Evolutionary conservation across 129 eudicot genomes (phyloP), one percentile per base, ranked within the genome.

Genomic region (Smallanthus sonchifolius): DNA sequence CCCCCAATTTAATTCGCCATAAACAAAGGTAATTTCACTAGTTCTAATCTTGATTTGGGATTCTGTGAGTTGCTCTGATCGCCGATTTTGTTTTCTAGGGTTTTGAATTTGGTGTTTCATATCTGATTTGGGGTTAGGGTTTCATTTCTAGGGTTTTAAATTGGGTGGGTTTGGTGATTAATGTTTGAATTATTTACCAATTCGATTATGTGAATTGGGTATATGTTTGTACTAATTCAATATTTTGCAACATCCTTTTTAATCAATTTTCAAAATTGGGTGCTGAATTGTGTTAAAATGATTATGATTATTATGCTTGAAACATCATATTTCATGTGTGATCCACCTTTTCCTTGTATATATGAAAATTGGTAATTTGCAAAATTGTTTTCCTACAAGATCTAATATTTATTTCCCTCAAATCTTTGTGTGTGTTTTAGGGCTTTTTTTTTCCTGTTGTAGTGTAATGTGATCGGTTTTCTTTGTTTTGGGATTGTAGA

Each of bases 1-100:
- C 32, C 67, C 60, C 45, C 78, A 71, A 79, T 71, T 78, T 72
- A 55, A 79, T 43, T 63, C 72, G 45, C 57, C 37, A 8, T 78
- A 49, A 63, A 70, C 30, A 62, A 64, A 79, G 83, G 83, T 79
- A 54, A 34, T 19, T 64, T 7, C 67, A 28, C 35, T 19, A 0
- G 38, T n/a, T 52, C 11, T 68, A 16, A 20, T 9, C 14, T 57
- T 75, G 73, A 67, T 61, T 20, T 48, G 76, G 40, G 76, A 6
- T 6, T 24, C 37, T 70, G 4, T 69, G 6, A 60, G 28, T 15
- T 69, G 24, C 8, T 55, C 69, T 28, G 70, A 78, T 72, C 62
- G 7, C 0, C 34, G 44, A 76, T 61, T 62, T 78, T 32, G 77
- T 1, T 51, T 64, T 48, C 30, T 71, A 71, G 72, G 65, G 72